These are phyloP conservation scores for Daldinia concentrica DNA, from an alignment of 495 filamentous ascomycete species.

Conservation along the genomic window DNA sequence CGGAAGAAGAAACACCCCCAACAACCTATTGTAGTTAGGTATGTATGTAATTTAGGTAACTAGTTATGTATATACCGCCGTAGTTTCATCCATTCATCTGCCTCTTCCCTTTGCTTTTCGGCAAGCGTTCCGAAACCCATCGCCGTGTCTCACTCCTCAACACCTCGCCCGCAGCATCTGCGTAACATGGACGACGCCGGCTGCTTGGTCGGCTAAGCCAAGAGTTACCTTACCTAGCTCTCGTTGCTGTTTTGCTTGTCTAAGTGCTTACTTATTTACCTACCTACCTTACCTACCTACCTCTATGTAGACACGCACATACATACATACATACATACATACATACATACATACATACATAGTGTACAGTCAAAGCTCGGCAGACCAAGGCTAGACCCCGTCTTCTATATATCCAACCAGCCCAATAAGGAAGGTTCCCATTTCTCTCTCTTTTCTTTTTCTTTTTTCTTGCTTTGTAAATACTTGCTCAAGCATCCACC, in stretches of 20 bases:
- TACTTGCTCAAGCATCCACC: background rate
- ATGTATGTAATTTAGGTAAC: too few species aligned
- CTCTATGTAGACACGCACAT: background rate
- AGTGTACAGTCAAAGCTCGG: constrained; percentile 13
- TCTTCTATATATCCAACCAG: background rate
- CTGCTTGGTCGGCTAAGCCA: background rate
- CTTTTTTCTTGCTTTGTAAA: background rate
- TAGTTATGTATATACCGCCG: too few species aligned
- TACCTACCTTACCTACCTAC: background rate
- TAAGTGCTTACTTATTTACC: background rate
- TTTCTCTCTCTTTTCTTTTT: background rate
- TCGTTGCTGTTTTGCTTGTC: background rate
- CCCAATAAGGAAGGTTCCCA: constrained; percentile 38
- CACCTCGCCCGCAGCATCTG: background rate
- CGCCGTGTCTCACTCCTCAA: constrained; percentile 1
- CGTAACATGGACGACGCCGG: background rate
- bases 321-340: constrained; percentile 6
- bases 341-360: too few species aligned
- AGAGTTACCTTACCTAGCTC: background rate
- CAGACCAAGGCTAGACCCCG: background rate
- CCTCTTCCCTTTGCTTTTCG: constrained; percentile 4
- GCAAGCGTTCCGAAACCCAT: constrained; percentile 25
- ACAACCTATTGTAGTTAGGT: too few species aligned
- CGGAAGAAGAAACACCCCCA: background rate
- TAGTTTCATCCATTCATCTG: background rate